Percentiles rank a stretch among this genome's conserved stretches.
phyloP scores from a whole-genome alignment of 441 rosid genomes.

The Populus hybrid region DNA sequence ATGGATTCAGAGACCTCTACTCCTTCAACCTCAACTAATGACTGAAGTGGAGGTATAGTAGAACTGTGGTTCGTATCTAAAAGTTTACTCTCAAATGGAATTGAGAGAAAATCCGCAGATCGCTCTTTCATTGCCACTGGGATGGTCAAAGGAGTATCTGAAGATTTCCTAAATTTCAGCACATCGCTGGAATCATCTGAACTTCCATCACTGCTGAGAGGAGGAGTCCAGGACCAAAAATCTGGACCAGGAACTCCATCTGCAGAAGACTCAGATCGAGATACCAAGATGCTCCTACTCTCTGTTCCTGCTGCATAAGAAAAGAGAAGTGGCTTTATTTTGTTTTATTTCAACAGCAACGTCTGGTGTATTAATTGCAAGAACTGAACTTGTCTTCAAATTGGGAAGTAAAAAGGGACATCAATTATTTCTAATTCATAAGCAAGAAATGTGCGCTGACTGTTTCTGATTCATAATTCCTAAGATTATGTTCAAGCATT shows the following conservation, averaged over 20 bases:
- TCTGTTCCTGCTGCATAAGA: constrained; percentile 34
- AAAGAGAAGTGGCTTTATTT: neutral
- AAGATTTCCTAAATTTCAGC: constrained; percentile 30
- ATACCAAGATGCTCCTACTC: constrained; percentile 37
- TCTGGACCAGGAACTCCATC: constrained; percentile 82
- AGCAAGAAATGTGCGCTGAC: neutral
- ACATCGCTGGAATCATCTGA: constrained; percentile 19
- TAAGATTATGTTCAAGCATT: neutral
- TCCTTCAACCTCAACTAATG: constrained; percentile 49
- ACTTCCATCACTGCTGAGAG: constrained; percentile 31
- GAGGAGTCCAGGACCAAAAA: constrained; percentile 96
- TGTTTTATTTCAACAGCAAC: neutral
- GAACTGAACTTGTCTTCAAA: neutral
- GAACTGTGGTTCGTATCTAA: constrained; percentile 30
- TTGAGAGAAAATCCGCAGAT: constrained; percentile 48
- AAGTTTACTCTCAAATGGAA: constrained; percentile 77
- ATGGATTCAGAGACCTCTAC: constrained; percentile 30
- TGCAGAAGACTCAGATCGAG: constrained; percentile 42
- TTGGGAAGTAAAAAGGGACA: neutral
- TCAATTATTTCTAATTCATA: neutral
- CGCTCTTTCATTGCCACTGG: constrained; percentile 60
- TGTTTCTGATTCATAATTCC: neutral
- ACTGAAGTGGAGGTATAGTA: constrained; percentile 71
- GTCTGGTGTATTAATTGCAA: neutral
- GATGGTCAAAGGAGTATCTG: constrained; percentile 32